Conservation (phyloP, 1,139 yeast species). For the Pichia cactophila region DNA sequence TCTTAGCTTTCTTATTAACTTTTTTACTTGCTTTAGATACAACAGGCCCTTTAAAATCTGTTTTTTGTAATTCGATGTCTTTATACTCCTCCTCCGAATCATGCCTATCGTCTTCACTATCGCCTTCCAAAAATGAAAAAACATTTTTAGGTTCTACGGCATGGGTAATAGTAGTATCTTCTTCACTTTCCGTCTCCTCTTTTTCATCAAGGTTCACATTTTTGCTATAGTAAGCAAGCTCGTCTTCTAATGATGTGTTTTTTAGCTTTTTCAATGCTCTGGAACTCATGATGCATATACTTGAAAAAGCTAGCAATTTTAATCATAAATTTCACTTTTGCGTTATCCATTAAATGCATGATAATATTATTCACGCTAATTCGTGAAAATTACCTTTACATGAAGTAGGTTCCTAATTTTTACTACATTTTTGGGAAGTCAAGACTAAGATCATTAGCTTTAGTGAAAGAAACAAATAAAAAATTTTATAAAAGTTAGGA, state of each 20-base stretch:
- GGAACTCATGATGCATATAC: constrained; percentile 46
- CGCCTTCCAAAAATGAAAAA: constrained; percentile 45
- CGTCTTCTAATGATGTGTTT: constrained; percentile 34
- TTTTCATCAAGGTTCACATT: constrained; percentile 17
- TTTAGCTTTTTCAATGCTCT: constrained; percentile 54
- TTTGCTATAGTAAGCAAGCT: constrained; percentile 20
- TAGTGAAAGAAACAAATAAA: too few species aligned
- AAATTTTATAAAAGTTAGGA: background rate
- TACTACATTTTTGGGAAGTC: too few species aligned
- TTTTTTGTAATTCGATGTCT: background rate
- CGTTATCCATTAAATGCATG: too few species aligned
- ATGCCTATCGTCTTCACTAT: constrained; percentile 31
- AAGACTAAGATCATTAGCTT: too few species aligned
- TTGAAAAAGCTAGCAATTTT: too few species aligned
- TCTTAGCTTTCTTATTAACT: constrained; percentile 16
- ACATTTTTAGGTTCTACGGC: constrained; percentile 34
- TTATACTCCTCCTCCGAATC: constrained; percentile 16
- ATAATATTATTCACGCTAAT: too few species aligned
- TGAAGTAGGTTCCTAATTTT: too few species aligned
- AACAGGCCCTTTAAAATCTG: background rate
- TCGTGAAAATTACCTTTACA: too few species aligned
- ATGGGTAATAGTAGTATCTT: background rate
- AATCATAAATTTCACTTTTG: too few species aligned
- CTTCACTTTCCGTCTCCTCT: constrained; percentile 12
- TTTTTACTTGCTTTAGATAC: constrained; percentile 7